Evolutionary conservation across 179 eudicot species (phyloP).

Genomic region (Vitellaria paradoxa): DNA sequence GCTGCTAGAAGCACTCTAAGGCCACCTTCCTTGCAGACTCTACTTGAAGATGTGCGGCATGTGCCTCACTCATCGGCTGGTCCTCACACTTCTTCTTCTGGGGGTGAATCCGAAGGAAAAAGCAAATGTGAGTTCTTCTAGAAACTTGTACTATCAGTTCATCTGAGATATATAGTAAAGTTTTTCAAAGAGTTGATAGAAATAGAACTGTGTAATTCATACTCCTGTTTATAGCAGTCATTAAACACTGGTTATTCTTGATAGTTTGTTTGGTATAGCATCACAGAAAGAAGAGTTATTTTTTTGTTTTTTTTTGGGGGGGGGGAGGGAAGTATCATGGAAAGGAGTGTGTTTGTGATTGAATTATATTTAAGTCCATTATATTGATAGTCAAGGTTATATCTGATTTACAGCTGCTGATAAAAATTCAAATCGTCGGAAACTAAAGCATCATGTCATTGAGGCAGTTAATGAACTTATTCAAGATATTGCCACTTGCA

Average conservation of each 20-base stretch:
- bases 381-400: conserved; percentile 12
- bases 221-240: neutral
- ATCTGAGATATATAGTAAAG: neutral
- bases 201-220: neutral
- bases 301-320: no score
- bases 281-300: neutral
- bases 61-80: conserved; percentile 68
- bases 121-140: conserved; percentile 65
- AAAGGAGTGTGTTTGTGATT: neutral
- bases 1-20: conserved; percentile 87
- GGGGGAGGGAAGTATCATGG: no score
- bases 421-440: conserved; percentile 63
- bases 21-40: conserved; percentile 96
- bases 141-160: neutral
- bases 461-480: conserved; percentile 97
- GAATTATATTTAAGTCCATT: neutral
- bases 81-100: conserved; percentile 78
- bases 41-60: conserved; percentile 60
- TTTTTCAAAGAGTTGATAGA: neutral
- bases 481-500: conserved; percentile 88
- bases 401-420: conserved; percentile 72
- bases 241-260: neutral
- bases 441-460: conserved; percentile 93
- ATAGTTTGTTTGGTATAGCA: neutral
- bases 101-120: conserved; percentile 96